Percentiles rank a stretch among this genome's conserved stretches.
Conservation (phyloP, 2,329 filamentous ascomycete species). For the Aspergillus sclerotialis region DNA sequence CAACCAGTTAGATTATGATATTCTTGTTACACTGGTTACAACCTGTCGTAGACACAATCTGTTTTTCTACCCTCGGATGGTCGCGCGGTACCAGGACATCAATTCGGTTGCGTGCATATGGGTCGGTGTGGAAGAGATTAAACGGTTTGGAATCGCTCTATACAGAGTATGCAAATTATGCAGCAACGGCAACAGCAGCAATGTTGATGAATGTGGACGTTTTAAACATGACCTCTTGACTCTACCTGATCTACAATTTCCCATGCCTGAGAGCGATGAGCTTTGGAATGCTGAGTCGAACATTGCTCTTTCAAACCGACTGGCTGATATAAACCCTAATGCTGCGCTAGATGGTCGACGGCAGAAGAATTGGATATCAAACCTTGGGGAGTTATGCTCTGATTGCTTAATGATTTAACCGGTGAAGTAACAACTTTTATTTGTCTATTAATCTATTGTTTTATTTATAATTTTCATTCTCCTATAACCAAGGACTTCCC, state of each 20-base stretch:
- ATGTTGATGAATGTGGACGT: background rate
- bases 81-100: slow-evolving; percentile 8
- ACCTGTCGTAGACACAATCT: slow-evolving; percentile 21
- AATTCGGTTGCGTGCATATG: slow-evolving; percentile 13
- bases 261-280: slow-evolving; percentile 7
- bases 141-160: slow-evolving; percentile 21
- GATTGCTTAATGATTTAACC: too few species aligned
- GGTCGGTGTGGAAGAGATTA: slow-evolving; percentile 21
- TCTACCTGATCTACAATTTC: slow-evolving; percentile 12
- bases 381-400: too few species aligned
- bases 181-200: slow-evolving; percentile 1
- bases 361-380: too few species aligned
- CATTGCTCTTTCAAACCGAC: too few species aligned
- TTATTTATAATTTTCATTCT: too few species aligned
- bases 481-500: too few species aligned
- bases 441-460: background rate
- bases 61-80: slow-evolving; percentile 22
- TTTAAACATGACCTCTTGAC: slow-evolving; percentile 3
- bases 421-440: too few species aligned
- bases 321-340: too few species aligned
- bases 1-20: slow-evolving; percentile 1
- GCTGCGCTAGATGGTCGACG: too few species aligned
- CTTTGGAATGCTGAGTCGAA: too few species aligned
- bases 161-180: slow-evolving; percentile 14
- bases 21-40: slow-evolving; percentile 17